These are phyloP conservation scores for Kurtzmaniella cleridarum DNA, from an alignment of 805 yeast genomes.

Conservation along the genomic window DNA sequence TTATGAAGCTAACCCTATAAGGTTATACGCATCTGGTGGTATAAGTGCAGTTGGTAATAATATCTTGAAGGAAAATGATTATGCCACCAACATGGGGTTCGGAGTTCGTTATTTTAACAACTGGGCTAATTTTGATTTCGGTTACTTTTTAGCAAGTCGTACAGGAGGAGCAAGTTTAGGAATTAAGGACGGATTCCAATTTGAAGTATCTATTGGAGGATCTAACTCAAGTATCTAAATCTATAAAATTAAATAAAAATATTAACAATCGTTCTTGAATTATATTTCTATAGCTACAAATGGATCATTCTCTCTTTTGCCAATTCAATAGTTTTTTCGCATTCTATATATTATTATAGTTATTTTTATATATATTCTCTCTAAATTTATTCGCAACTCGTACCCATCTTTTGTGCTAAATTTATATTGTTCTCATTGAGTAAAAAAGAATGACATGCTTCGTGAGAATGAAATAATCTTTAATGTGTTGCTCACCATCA, in stretches of 20 bases:
- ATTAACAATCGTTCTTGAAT: too few relatives aligned
- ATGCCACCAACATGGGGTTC: conserved; percentile 26
- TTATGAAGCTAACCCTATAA: conserved; percentile 27
- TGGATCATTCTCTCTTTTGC: not conserved
- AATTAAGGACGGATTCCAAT: conserved; percentile 34
- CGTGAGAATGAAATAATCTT: conserved; percentile 33
- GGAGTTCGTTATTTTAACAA: conserved; percentile 34
- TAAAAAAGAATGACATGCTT: conserved; percentile 8
- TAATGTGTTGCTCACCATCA: conserved; percentile 30
- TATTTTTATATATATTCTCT: not conserved
- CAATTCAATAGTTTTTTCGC: not conserved
- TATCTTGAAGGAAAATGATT: conserved; percentile 14
- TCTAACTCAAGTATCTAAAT: conserved; percentile 14
- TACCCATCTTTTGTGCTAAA: not conserved
- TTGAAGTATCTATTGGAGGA: conserved; percentile 36
- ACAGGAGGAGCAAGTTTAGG: conserved; percentile 14
- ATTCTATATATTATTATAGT: not conserved
- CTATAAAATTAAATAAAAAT: not conserved
- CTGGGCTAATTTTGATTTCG: conserved; percentile 39
- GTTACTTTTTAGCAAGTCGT: conserved; percentile 29
- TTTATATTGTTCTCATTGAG: not conserved
- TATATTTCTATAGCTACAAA: too few relatives aligned
- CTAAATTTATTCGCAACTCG: not conserved
- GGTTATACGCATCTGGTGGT: conserved; percentile 57
- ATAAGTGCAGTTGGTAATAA: conserved; percentile 54